Base-by-base conservation (phyloP, 768 basidiomycete genomes). In the Pleurotus salmoneostramineus region DNA sequence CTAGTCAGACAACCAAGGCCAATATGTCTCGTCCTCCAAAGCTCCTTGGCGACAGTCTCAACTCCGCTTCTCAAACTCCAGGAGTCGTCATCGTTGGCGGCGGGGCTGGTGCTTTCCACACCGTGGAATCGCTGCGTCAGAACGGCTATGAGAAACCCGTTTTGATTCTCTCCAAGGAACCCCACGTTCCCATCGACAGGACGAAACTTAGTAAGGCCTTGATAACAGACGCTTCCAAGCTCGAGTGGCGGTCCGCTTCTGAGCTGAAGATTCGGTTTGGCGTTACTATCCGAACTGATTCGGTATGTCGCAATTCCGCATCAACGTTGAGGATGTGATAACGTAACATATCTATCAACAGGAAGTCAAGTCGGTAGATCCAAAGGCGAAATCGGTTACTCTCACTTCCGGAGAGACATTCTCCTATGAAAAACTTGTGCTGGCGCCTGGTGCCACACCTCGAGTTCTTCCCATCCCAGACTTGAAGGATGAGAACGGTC, bases 151-250 rank as follows among this genome's bases (percentile, higher is more conserved):
- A 77, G 35, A 86, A 82, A n/a, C 78, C 84, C 3, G 90, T 97
- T 66, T 90, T 85, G 3, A 72, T 96, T 54, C 70, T 95, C 27
- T 83, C 88, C n/a, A 85, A 87, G 65, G 95, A 97, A 72, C 71
- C 76, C 1, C 76, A 94, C 69, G 77, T 86, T 7, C 94, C 95
- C 1, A 89, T 95, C 60, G 95, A 97, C 44, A 91, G 92, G 59
- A 95, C 95, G 44, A 95, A 91, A 72, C 77, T 96, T 56, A 93
- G 91, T 72, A 96, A 97, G 71, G 85, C 85, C 2, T 83, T 96
- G 52, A 79, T 87, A 43, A 87, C 87, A 14, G 91, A 95, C 64
- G 71, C 86, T 1, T 72, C 83, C n/a, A 93, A 93, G 72, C 71
- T 95, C 35, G 83, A 89, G 69, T 91, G 82, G 78, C 81, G 84